Percentiles rank a stretch among this genome's conserved stretches.
phyloP scores from a whole-genome alignment of 2,329 filamentous ascomycete species.

The Pestalotiopsis sp. region DNA sequence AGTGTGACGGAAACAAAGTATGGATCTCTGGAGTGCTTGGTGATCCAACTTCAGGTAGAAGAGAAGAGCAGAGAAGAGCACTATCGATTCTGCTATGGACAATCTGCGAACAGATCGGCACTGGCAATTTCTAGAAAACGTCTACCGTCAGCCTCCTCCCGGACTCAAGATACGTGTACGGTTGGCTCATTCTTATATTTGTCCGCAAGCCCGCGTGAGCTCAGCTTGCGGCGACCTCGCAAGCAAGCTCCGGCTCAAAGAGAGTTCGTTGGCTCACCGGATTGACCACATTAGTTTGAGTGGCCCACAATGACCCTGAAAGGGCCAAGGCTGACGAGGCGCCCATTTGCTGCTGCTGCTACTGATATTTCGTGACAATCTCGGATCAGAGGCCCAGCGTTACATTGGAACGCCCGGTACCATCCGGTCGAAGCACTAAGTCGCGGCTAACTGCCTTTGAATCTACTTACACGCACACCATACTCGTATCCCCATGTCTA shows the following conservation, averaged over 20 bases:
- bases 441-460: not conserved
- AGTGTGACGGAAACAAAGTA: constrained; percentile 6
- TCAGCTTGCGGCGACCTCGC: not conserved
- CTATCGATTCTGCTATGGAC: not conserved
- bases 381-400: not conserved
- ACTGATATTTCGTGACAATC: not conserved
- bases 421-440: not conserved
- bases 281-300: not conserved
- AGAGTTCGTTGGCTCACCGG: not conserved
- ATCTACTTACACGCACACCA: not conserved
- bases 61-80: not conserved
- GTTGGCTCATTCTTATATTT: not conserved
- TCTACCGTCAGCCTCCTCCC: not conserved
- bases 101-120: not conserved
- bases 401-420: not conserved
- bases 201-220: not conserved
- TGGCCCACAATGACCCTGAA: not conserved
- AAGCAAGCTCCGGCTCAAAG: not conserved
- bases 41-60: constrained; percentile 1
- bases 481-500: not conserved
- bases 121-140: not conserved
- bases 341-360: not conserved
- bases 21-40: not conserved
- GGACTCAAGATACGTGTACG: not conserved
- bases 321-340: not conserved